phyloP scores from a whole-genome alignment of 192 early-diverging fungal species.

The Podila epigama region DNA sequence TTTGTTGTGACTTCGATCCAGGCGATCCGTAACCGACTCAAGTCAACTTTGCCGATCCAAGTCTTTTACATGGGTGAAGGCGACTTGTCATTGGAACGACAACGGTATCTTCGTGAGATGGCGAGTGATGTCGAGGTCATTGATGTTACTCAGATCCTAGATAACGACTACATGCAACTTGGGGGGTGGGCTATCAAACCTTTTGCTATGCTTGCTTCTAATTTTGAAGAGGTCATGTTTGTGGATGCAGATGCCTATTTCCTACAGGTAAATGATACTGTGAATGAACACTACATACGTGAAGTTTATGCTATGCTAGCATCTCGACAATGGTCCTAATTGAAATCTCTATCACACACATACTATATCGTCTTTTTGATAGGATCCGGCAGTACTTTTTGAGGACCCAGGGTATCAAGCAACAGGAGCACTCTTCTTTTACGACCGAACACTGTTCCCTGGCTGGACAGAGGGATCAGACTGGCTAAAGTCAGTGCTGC shows the following conservation, averaged over 20 bases:
- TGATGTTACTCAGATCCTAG: constrained; percentile 45
- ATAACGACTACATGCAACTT: constrained; percentile 51
- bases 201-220: constrained; percentile 67
- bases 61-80: constrained; percentile 58
- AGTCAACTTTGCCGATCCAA: constrained; percentile 64
- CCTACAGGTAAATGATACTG: constrained; percentile 44
- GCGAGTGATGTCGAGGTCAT: constrained; percentile 39
- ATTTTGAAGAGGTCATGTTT: constrained; percentile 68
- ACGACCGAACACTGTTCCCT: constrained; percentile 64
- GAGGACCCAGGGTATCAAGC: constrained; percentile 51
- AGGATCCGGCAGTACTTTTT: constrained; percentile 61
- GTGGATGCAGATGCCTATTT: constrained; percentile 77
- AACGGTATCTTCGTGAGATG: constrained; percentile 29
- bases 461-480: constrained; percentile 26
- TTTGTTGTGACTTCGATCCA: constrained; percentile 47
- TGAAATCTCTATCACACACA: background rate
- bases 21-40: constrained; percentile 51
- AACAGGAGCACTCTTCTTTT: constrained; percentile 67
- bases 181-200: constrained; percentile 77
- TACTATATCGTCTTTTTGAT: background rate
- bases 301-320: background rate
- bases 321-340: background rate
- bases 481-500: constrained; percentile 63
- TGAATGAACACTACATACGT: background rate
- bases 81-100: constrained; percentile 46